Evolutionary conservation across 2,329 filamentous ascomycete genomes (phyloP).

Genomic region (Aspergillus hortae): DNA sequence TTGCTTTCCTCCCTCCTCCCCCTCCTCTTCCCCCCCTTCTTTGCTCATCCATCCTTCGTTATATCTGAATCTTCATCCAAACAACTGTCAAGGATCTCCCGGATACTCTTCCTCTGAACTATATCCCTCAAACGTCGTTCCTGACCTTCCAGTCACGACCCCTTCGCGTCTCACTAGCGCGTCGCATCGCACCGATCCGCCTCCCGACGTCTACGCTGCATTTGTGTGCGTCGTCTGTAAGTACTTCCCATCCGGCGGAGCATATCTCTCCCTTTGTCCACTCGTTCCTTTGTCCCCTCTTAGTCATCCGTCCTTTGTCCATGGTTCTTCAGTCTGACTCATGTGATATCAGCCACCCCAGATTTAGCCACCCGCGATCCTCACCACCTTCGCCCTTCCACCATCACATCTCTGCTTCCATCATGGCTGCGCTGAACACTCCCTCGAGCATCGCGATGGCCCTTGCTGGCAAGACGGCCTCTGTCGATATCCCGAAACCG

Average conservation of each 20-base stretch:
- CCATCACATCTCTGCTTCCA: conserved; percentile 15
- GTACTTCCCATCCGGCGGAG: conserved; percentile 5
- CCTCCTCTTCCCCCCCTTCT: conserved; percentile 5
- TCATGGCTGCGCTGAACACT: conserved; percentile 42
- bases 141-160: conserved; percentile 11
- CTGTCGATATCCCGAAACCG: conserved; percentile 47
- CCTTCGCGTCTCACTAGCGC: conserved; percentile 12
- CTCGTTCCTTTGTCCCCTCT: conserved; percentile 1
- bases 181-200: conserved; percentile 20
- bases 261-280: neutral
- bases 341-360: conserved; percentile 11
- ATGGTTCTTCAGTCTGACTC: conserved; percentile 19
- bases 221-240: conserved; percentile 15
- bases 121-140: neutral
- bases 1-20: conserved; percentile 7
- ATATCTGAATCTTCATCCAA: neutral
- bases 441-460: conserved; percentile 48
- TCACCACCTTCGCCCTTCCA: neutral
- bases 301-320: conserved; percentile 6
- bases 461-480: conserved; percentile 49
- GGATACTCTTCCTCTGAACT: neutral
- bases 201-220: conserved; percentile 11
- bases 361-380: conserved; percentile 18
- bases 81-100: neutral
- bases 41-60: conserved; percentile 5